Percentiles rank a stretch among this genome's conserved stretches.
phyloP scores from a whole-genome alignment of 2,329 filamentous ascomycete species.

The Fusarium lateritium region DNA sequence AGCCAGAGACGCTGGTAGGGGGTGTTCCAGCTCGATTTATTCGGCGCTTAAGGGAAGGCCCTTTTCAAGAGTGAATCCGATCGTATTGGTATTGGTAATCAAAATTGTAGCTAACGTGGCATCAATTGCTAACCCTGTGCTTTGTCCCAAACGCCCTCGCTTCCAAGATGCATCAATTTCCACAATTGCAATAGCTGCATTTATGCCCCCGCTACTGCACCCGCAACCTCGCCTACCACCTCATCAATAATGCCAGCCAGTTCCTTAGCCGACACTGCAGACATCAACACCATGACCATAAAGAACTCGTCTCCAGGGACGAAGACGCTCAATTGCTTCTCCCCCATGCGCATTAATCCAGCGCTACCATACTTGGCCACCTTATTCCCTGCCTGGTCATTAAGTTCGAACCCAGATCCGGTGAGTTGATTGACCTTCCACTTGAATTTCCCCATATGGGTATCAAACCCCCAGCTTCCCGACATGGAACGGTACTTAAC shows the following conservation, averaged over 20 bases:
- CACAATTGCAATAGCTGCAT: neutral
- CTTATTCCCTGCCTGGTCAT: constrained; percentile 35
- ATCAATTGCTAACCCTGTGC: neutral
- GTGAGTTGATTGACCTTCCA: constrained; percentile 47
- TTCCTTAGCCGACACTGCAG: constrained; percentile 34
- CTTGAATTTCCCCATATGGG: constrained; percentile 45
- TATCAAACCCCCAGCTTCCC: constrained; percentile 37
- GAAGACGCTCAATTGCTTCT: constrained; percentile 43
- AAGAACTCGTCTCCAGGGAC: constrained; percentile 44
- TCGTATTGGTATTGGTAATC: neutral
- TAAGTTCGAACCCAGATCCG: constrained; percentile 31
- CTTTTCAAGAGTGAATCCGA: neutral
- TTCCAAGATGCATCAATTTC: neutral
- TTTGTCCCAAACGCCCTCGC: neutral
- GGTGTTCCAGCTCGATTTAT: constrained; percentile 27
- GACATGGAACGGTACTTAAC: constrained; percentile 35
- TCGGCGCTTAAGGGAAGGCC: neutral
- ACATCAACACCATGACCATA: constrained; percentile 41
- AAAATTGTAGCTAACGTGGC: neutral
- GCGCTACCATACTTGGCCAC: constrained; percentile 44
- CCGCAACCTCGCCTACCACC: constrained; percentile 15
- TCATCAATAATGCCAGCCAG: constrained; percentile 25
- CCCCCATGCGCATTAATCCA: constrained; percentile 11
- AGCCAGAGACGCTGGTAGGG: constrained; percentile 25
- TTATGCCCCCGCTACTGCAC: constrained; percentile 14